phyloP scores from a whole-genome alignment of 352 stramenopile genomes.

The Globisporangium middletonii region DNA sequence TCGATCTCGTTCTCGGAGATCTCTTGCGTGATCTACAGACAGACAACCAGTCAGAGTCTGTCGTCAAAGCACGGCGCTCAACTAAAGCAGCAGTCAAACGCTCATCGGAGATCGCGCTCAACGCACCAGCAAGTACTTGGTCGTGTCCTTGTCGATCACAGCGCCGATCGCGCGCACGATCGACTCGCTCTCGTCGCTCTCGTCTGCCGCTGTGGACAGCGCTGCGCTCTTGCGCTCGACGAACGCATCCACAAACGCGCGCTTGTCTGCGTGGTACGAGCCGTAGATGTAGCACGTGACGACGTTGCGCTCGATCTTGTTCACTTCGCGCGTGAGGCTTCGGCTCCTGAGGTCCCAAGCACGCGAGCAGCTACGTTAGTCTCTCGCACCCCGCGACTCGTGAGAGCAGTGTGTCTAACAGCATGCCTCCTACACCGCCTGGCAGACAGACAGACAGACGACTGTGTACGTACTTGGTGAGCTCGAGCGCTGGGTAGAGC shows the following conservation, averaged over 20 bases:
- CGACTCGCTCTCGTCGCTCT: conserved; percentile 24
- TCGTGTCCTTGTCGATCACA: conserved; percentile 45
- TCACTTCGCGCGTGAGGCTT: conserved; percentile 45
- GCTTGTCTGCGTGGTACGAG: conserved; percentile 37
- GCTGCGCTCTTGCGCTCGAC: conserved; percentile 28
- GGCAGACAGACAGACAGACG: not conserved
- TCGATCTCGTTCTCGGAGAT: conserved; percentile 59
- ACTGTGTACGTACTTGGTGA: conserved; percentile 41
- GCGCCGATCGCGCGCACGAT: conserved; percentile 54
- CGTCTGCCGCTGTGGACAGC: conserved; percentile 5
- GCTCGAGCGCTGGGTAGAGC: conserved; percentile 49
- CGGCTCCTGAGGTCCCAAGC: conserved; percentile 23
- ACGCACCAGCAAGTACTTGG: conserved; percentile 62
- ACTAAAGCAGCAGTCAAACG: not conserved
- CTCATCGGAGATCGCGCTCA: not conserved
- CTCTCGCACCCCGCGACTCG: not conserved
- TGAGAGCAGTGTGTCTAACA: not conserved
- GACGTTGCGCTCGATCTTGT: conserved; percentile 58
- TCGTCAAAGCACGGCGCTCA: not conserved
- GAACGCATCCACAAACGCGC: conserved; percentile 45
- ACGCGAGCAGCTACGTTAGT: not conserved
- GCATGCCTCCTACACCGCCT: not conserved
- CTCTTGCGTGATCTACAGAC: conserved; percentile 51
- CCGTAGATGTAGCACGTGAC: conserved; percentile 71
- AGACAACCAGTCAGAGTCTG: conserved; percentile 2